phyloP scores from a whole-genome alignment of 2,329 filamentous ascomycete genomes.

The Fusarium sp. region DNA sequence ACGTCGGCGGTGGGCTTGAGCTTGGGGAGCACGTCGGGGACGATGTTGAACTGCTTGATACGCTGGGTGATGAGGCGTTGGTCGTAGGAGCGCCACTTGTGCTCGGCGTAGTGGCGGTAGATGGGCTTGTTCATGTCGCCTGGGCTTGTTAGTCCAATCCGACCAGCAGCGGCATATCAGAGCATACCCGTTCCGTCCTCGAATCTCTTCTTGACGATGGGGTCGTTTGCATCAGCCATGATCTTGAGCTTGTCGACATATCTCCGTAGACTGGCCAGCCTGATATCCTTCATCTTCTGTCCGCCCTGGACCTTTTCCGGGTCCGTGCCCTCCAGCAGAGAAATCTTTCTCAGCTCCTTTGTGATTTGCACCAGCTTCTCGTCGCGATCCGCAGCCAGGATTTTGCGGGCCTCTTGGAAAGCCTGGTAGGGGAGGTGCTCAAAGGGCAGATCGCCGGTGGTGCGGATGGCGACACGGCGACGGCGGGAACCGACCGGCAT shows the following conservation, averaged over 20 bases:
- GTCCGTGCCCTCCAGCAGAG: conserved; percentile 69
- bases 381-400: conserved; percentile 81
- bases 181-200: conserved; percentile 85
- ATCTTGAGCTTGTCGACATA: conserved; percentile 86
- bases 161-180: background rate
- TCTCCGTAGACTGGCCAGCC: conserved; percentile 75
- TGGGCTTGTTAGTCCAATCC: conserved; percentile 51
- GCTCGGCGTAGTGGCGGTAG: conserved; percentile 88
- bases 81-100: conserved; percentile 88
- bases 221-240: conserved; percentile 93
- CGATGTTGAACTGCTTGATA: conserved; percentile 84
- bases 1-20: conserved; percentile 84
- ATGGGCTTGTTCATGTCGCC: conserved; percentile 97
- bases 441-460: conserved; percentile 78
- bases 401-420: conserved; percentile 93
- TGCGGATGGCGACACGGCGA: conserved; percentile 78
- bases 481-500: conserved; percentile 85
- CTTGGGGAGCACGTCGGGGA: conserved; percentile 86
- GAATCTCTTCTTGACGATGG: conserved; percentile 89
- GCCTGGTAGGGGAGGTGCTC: conserved; percentile 96
- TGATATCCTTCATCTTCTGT: conserved; percentile 71
- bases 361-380: conserved; percentile 83
- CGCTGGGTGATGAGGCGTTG: conserved; percentile 84
- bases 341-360: conserved; percentile 74
- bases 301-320: conserved; percentile 69